phyloP scores from a whole-genome alignment of 1,284 basidiomycete species.

The Ceratobasidium sp. region DNA sequence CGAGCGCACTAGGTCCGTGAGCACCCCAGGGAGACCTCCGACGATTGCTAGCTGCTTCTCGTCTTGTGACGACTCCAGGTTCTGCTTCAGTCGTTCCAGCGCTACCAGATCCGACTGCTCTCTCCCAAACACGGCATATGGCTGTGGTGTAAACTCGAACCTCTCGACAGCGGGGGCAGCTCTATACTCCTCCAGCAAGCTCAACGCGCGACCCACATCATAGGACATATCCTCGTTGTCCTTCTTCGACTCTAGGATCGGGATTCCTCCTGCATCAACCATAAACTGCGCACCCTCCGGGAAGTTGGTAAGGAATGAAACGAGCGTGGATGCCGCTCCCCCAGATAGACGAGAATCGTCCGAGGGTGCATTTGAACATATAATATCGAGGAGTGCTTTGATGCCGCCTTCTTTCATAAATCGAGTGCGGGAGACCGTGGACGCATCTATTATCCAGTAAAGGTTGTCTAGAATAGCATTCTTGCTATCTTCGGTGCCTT shows the following conservation, averaged over 20 bases:
- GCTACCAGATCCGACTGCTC: constrained; percentile 1
- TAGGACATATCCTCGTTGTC: not conserved
- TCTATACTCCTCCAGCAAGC: not conserved
- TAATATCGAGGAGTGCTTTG: constrained; percentile 18
- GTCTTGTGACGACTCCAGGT: constrained; percentile 16
- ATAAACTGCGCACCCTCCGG: constrained; percentile 16
- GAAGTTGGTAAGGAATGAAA: constrained; percentile 3
- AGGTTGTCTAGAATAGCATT: not conserved
- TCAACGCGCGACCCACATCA: not conserved
- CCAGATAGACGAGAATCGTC: not conserved
- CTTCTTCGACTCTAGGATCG: constrained; percentile 11
- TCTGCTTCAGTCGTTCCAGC: constrained; percentile 14
- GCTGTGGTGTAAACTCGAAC: constrained; percentile 26
- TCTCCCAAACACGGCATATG: constrained; percentile 32
- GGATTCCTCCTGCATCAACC: constrained; percentile 22
- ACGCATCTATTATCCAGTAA: not conserved
- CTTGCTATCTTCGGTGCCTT: constrained; percentile 8
- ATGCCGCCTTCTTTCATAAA: constrained; percentile 30
- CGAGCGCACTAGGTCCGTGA: constrained; percentile 11
- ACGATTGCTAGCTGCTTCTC: constrained; percentile 31
- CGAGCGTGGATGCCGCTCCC: not conserved
- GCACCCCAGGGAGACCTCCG: not conserved
- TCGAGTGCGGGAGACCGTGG: constrained; percentile 5
- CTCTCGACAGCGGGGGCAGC: constrained; percentile 12
- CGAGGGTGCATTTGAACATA: no score